Evolutionary conservation across 257 asterid genomes (phyloP).

Genomic region (Petunia axillaris): DNA sequence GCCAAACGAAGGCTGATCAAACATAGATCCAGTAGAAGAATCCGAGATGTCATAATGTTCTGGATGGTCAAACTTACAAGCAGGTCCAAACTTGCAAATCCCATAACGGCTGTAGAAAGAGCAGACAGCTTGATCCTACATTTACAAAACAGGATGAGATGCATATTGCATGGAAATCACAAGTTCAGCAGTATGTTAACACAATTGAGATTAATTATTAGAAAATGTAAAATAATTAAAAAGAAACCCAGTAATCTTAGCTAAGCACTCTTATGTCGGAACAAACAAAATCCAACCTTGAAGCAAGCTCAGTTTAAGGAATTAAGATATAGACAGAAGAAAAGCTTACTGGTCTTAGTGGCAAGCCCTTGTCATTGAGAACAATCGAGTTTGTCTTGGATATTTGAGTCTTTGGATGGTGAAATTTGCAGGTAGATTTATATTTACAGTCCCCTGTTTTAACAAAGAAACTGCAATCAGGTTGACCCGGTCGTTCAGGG

Average conservation of each 20-base stretch:
- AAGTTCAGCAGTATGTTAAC: not conserved
- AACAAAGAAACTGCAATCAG: slow-evolving; percentile 47
- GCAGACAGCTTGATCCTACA: slow-evolving; percentile 83
- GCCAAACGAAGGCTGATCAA: slow-evolving; percentile 35
- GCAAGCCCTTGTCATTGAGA: slow-evolving; percentile 57
- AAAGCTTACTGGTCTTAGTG: slow-evolving; percentile 59
- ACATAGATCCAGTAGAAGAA: slow-evolving; percentile 26
- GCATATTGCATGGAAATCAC: not conserved
- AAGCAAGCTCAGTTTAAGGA: not conserved
- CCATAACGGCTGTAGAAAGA: slow-evolving; percentile 76
- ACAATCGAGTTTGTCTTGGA: slow-evolving; percentile 24
- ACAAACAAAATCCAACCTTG: not conserved
- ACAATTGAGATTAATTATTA: not conserved
- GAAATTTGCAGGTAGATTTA: slow-evolving; percentile 44
- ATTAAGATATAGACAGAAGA: not conserved
- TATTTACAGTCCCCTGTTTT: slow-evolving; percentile 55
- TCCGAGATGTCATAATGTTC: slow-evolving; percentile 36
- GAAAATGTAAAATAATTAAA: slow-evolving; percentile 1
- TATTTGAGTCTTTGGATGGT: slow-evolving; percentile 48
- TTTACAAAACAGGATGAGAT: not conserved
- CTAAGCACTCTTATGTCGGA: not conserved
- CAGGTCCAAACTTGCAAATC: slow-evolving; percentile 92
- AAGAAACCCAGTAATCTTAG: not conserved
- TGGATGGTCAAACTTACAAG: slow-evolving; percentile 87
- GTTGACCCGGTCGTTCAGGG: slow-evolving; percentile 61